phyloP scores from a whole-genome alignment of 257 asterid species.

The Solanum sparsipilum region DNA sequence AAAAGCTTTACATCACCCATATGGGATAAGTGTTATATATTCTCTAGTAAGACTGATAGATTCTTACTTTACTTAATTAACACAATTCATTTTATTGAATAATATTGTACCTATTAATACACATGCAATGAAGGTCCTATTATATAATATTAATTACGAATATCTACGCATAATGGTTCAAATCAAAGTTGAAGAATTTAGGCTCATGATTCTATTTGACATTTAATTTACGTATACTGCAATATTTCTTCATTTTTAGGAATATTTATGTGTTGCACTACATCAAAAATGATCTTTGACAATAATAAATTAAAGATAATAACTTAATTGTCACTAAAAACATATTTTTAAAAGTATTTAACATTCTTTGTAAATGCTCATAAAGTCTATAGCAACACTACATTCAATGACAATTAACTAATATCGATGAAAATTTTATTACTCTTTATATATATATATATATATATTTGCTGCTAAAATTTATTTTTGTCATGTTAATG shows the following conservation, averaged over 20 bases:
- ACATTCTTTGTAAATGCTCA: rapidly evolving
- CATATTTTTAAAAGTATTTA: too few relatives aligned
- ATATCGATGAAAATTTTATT: rapidly evolving
- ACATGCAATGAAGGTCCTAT: not conserved
- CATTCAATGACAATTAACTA: too few relatives aligned
- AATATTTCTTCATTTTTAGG: not conserved
- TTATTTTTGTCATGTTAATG: not conserved
- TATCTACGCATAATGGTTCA: not conserved
- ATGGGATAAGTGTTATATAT: not conserved
- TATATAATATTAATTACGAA: not conserved
- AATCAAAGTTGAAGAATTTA: not conserved
- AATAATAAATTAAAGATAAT: too few relatives aligned
- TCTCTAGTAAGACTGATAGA: not conserved
- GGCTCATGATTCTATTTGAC: not conserved
- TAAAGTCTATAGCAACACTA: rapidly evolving
- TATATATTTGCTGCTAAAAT: too few relatives aligned
- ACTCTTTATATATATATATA: too few relatives aligned
- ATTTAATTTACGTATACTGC: not conserved
- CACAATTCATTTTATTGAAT: not conserved
- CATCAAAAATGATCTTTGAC: too few relatives aligned
- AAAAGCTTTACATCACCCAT: not conserved
- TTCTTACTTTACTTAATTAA: not conserved
- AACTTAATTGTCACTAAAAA: not conserved
- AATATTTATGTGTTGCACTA: not conserved
- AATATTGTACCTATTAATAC: not conserved